These are phyloP conservation scores for Debaryomyces prosopidis DNA, from an alignment of 805 yeast genomes.

Conservation along the genomic window DNA sequence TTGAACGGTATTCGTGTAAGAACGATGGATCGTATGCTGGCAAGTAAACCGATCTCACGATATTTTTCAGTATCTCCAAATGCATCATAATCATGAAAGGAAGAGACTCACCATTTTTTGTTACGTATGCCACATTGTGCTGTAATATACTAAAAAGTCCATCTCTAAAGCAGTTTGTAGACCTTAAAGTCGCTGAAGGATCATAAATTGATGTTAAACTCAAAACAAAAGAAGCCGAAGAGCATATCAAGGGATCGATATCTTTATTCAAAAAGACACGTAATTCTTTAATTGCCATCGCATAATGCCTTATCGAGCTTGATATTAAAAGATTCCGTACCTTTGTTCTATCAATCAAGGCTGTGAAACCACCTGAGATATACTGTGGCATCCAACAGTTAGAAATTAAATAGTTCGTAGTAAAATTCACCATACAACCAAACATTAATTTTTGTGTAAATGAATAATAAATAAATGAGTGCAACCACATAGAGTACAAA, in stretches of 20 bases:
- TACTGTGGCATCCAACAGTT: constrained; percentile 12
- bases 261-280: constrained; percentile 27
- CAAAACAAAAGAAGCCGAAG: constrained; percentile 36
- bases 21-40: constrained; percentile 36
- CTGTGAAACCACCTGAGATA: not conserved
- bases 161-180: constrained; percentile 39
- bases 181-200: constrained; percentile 40
- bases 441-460: constrained; percentile 28
- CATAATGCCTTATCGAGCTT: constrained; percentile 37
- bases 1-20: constrained; percentile 25
- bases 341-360: constrained; percentile 11
- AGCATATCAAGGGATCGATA: constrained; percentile 29
- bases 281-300: constrained; percentile 34
- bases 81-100: constrained; percentile 30
- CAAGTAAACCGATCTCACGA: constrained; percentile 32
- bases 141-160: constrained; percentile 39
- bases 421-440: constrained; percentile 37
- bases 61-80: constrained; percentile 34
- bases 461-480: constrained; percentile 28
- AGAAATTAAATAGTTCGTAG: constrained; percentile 39
- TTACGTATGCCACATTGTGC: constrained; percentile 20
- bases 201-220: constrained; percentile 43
- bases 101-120: constrained; percentile 11
- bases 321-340: constrained; percentile 27
- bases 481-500: constrained; percentile 34